Evolutionary conservation across 345 rosid genomes (phyloP).

Genomic region (Salix viminalis): DNA sequence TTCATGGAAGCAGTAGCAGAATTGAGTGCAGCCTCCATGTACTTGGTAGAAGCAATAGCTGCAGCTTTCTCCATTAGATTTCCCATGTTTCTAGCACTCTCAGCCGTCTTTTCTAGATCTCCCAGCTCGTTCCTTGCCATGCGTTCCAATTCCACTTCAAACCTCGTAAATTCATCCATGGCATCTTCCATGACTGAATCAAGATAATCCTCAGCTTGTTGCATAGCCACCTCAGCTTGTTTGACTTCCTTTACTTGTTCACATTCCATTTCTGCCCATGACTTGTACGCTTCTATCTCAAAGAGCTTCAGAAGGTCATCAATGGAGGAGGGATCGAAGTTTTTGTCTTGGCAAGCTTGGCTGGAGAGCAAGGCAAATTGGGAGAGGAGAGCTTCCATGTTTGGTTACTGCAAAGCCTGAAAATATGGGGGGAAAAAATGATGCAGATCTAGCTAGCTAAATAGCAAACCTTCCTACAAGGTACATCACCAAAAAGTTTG

Average conservation of each 20-base stretch:
- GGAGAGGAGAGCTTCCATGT: constrained; percentile 73
- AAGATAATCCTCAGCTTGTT: constrained; percentile 53
- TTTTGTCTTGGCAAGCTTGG: constrained; percentile 61
- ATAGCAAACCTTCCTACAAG: not conserved
- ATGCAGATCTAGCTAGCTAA: not conserved
- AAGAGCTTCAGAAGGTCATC: constrained; percentile 79
- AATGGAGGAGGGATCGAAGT: constrained; percentile 63
- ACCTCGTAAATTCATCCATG: constrained; percentile 64
- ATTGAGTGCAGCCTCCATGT: constrained; percentile 68
- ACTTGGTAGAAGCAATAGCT: constrained; percentile 53
- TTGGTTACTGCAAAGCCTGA: constrained; percentile 8
- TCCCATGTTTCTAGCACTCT: constrained; percentile 60
- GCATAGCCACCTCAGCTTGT: constrained; percentile 45
- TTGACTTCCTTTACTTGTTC: constrained; percentile 39
- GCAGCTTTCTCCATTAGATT: constrained; percentile 58
- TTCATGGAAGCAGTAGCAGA: constrained; percentile 84
- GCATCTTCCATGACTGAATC: constrained; percentile 72
- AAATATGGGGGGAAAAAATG: not conserved
- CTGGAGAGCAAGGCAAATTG: constrained; percentile 74
- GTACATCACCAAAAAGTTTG: not conserved
- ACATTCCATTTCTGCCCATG: constrained; percentile 70
- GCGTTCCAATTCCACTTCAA: constrained; percentile 70
- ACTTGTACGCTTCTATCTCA: constrained; percentile 75
- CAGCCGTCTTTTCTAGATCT: constrained; percentile 48
- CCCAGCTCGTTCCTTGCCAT: constrained; percentile 37